Conservation (phyloP, 2,329 filamentous ascomycete species). For the Teratosphaeriaceae sp. region DNA sequence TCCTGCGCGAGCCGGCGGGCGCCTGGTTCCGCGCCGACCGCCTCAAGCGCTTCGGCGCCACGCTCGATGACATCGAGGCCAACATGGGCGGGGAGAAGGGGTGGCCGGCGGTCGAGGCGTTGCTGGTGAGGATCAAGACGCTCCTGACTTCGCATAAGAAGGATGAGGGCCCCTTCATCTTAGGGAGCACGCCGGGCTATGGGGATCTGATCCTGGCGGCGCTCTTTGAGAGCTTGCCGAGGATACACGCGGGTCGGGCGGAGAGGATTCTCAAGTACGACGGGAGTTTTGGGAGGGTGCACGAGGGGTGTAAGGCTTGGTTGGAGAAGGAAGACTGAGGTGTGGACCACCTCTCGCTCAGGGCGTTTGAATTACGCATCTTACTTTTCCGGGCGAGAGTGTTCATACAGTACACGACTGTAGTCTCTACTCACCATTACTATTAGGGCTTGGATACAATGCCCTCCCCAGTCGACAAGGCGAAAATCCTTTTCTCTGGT, state of each 20-base stretch:
- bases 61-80: constrained; percentile 37
- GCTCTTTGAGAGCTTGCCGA: constrained; percentile 35
- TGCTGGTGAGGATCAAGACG: constrained; percentile 30
- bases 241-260: constrained; percentile 27
- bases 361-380: too few relatives aligned
- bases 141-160: constrained; percentile 46
- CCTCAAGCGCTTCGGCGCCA: constrained; percentile 42
- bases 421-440: too few relatives aligned
- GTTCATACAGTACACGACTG: too few relatives aligned
- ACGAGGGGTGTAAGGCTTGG: constrained; percentile 35
- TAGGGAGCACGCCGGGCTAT: constrained; percentile 50
- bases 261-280: constrained; percentile 36
- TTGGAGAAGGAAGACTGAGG: constrained; percentile 27
- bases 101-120: constrained; percentile 41
- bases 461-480: too few relatives aligned
- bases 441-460: too few relatives aligned
- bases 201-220: constrained; percentile 50
- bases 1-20: constrained; percentile 43
- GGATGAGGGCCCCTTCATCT: constrained; percentile 53
- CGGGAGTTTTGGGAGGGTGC: constrained; percentile 28
- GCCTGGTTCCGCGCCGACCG: constrained; percentile 53
- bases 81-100: constrained; percentile 36
- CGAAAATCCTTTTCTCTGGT: too few relatives aligned
- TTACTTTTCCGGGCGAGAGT: too few relatives aligned
- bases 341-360: too few relatives aligned